Conservation (phyloP, 2,329 filamentous ascomycete species). For the Aspergillus phoenicis region DNA sequence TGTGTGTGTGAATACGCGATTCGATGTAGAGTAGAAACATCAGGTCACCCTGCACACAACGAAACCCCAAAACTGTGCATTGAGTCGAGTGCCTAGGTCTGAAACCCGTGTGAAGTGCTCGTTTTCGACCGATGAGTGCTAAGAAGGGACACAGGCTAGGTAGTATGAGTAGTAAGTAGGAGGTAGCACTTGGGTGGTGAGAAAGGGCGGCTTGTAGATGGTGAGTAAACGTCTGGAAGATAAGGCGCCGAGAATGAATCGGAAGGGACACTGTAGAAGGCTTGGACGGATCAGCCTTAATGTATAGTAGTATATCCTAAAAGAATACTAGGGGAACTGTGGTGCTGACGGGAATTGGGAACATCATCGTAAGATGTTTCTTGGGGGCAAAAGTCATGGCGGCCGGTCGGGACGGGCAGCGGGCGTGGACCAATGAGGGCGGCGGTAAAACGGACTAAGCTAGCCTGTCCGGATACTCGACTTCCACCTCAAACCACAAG, state of each 20-base stretch:
- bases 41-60: conserved; percentile 17
- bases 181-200: too few species aligned
- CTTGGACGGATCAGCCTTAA: too few species aligned
- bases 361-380: conserved; percentile 24
- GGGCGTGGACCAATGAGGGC: conserved; percentile 37
- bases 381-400: conserved; percentile 11
- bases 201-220: not conserved
- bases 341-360: not conserved
- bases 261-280: not conserved
- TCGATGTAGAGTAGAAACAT: conserved; percentile 27
- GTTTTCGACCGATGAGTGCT: not conserved
- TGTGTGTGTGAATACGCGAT: conserved; percentile 19
- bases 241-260: not conserved
- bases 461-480: conserved; percentile 39
- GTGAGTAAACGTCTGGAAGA: not conserved
- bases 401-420: conserved; percentile 22
- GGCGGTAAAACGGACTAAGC: conserved; percentile 38
- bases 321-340: too few species aligned
- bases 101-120: not conserved
- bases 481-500: conserved; percentile 45
- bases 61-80: conserved; percentile 2
- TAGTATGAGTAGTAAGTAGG: not conserved
- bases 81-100: not conserved
- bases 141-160: not conserved
- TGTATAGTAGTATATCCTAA: too few species aligned